phyloP scores from a whole-genome alignment of 2,329 filamentous ascomycete species.

The Ascochyta koolunga region DNA sequence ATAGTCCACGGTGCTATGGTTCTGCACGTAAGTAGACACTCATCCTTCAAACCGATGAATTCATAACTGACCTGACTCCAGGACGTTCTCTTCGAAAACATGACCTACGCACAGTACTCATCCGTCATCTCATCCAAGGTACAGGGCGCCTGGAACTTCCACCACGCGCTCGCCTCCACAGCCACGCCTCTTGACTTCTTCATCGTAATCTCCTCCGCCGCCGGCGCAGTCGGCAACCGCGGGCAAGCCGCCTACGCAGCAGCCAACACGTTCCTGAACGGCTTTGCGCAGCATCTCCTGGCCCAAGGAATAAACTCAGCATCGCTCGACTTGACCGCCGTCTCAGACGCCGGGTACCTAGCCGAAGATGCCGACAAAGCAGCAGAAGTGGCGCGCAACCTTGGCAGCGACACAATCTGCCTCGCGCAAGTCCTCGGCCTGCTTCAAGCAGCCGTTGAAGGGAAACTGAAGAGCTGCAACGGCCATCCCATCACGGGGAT shows the following conservation, averaged over 20 bases:
- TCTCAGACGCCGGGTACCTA: constrained; percentile 35
- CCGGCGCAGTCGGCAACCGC: constrained; percentile 24
- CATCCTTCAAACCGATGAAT: background rate
- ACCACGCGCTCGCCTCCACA: constrained; percentile 7
- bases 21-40: constrained; percentile 15
- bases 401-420: constrained; percentile 34
- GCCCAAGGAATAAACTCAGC: constrained; percentile 24
- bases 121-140: constrained; percentile 24
- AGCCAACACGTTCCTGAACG: constrained; percentile 40
- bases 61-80: background rate
- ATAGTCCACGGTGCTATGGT: constrained; percentile 25
- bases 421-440: constrained; percentile 37
- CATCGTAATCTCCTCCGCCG: constrained; percentile 44
- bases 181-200: constrained; percentile 47
- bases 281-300: constrained; percentile 30
- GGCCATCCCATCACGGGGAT: constrained; percentile 39
- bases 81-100: constrained; percentile 14
- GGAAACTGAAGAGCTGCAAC: constrained; percentile 30
- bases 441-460: constrained; percentile 28
- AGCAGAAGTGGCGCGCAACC: constrained; percentile 31
- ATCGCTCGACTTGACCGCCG: constrained; percentile 35
- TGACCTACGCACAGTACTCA: constrained; percentile 18
- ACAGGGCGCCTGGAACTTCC: constrained; percentile 19
- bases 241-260: constrained; percentile 34
- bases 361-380: constrained; percentile 31